These are phyloP conservation scores for Bacidia gigantensis DNA, from an alignment of 495 filamentous ascomycete species.

Conservation along the genomic window DNA sequence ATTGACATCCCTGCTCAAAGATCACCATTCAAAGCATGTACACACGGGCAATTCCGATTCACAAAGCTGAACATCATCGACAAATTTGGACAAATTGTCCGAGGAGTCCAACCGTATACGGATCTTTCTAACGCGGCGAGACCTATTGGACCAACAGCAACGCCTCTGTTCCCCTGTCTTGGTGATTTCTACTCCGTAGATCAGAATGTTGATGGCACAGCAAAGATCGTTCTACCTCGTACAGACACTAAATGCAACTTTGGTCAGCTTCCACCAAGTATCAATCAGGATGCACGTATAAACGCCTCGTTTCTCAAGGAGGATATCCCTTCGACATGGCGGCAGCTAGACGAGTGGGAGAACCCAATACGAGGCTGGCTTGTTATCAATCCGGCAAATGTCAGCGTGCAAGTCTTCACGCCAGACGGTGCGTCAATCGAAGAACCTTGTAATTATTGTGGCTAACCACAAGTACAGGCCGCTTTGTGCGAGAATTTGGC, in stretches of 20 bases:
- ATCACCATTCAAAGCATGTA: constrained; percentile 30
- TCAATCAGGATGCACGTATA: constrained; percentile 36
- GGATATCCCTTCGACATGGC: background rate
- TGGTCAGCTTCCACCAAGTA: constrained; percentile 31
- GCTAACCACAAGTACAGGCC: constrained; percentile 2
- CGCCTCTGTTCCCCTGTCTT: constrained; percentile 2
- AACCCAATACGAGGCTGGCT: constrained; percentile 43
- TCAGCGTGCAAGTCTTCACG: constrained; percentile 35
- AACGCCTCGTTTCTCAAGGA: constrained; percentile 26
- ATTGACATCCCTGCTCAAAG: background rate
- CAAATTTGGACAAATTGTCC: constrained; percentile 32
- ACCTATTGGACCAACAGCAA: background rate
- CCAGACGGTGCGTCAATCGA: constrained; percentile 22
- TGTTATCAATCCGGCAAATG: constrained; percentile 32
- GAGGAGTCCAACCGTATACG: constrained; percentile 20
- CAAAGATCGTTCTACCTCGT: background rate
- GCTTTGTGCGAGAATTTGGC: constrained; percentile 34
- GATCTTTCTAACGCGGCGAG: background rate
- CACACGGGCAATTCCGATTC: constrained; percentile 35
- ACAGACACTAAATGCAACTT: constrained; percentile 20
- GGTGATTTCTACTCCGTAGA: background rate
- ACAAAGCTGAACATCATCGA: constrained; percentile 36
- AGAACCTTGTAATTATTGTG: background rate
- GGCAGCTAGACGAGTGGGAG: constrained; percentile 26
- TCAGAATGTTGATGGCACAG: background rate